Evolutionary conservation across 345 rosid species (phyloP).

Genomic region (Draba incana): DNA sequence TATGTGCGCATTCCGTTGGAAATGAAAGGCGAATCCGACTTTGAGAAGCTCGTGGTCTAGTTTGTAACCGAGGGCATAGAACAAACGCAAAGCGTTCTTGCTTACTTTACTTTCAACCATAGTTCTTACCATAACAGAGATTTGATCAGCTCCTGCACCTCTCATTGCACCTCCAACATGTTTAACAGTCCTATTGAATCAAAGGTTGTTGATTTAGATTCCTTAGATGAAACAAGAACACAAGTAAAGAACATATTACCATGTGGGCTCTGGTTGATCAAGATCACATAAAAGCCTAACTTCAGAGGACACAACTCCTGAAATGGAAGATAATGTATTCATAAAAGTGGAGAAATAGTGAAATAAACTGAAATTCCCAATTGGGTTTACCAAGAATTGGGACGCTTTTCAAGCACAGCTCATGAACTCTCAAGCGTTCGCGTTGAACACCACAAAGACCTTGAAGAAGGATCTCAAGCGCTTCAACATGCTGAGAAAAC

Average conservation of each 20-base stretch:
- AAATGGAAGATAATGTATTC: slow-evolving; percentile 9
- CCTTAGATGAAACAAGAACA: not conserved
- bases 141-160: slow-evolving; percentile 93
- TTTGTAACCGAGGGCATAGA: slow-evolving; percentile 85
- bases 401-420: slow-evolving; percentile 74
- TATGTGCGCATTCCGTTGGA: slow-evolving; percentile 74
- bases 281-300: slow-evolving; percentile 90
- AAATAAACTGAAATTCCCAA: too few relatives aligned
- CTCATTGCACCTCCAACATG: slow-evolving; percentile 92
- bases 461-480: slow-evolving; percentile 96
- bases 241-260: slow-evolving; percentile 49
- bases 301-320: slow-evolving; percentile 76
- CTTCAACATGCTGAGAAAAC: slow-evolving; percentile 82
- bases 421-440: slow-evolving; percentile 85
- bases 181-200: slow-evolving; percentile 68
- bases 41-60: slow-evolving; percentile 88
- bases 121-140: slow-evolving; percentile 77
- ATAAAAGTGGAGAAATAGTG: not conserved
- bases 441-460: slow-evolving; percentile 98
- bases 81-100: slow-evolving; percentile 81
- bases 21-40: slow-evolving; percentile 89
- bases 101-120: slow-evolving; percentile 97
- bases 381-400: slow-evolving; percentile 67
- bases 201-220: slow-evolving; percentile 7
- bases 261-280: slow-evolving; percentile 80